Percentiles rank a stretch among this genome's conserved stretches.
phyloP scores from a whole-genome alignment of 1,284 basidiomycete species.

The Trichosporon sp. region DNA sequence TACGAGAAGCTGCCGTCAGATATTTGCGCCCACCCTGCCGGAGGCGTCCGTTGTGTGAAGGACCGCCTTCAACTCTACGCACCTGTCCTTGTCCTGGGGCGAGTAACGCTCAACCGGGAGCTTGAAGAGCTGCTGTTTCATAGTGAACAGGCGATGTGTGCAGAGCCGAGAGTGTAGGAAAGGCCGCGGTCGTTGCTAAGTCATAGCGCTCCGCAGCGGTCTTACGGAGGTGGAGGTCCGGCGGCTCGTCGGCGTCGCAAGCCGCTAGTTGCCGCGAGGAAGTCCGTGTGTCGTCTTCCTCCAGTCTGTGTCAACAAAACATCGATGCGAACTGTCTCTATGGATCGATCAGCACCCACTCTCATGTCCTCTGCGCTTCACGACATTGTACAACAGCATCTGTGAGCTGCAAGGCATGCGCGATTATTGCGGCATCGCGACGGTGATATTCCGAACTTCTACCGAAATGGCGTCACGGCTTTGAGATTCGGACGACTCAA shows the following conservation, averaged over 20 bases:
- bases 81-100: slow-evolving; percentile 46
- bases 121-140: slow-evolving; percentile 28
- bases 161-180: not conserved
- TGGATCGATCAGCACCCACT: not conserved
- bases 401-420: not conserved
- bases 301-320: not conserved
- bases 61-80: no score
- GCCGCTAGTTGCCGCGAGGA: not conserved
- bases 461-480: not conserved
- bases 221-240: not conserved
- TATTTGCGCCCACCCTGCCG: not conserved
- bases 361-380: no score
- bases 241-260: not conserved
- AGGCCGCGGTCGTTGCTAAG: not conserved
- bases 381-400: no score
- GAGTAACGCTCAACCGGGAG: slow-evolving; percentile 38
- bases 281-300: not conserved
- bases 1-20: slow-evolving; percentile 39
- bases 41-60: no score
- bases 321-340: not conserved
- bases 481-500: not conserved
- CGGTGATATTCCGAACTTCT: not conserved
- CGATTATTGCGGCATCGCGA: not conserved
- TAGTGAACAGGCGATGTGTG: not conserved
- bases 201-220: not conserved